phyloP scores from a whole-genome alignment of 805 yeast species.

The Metschnikowia lunata region DNA sequence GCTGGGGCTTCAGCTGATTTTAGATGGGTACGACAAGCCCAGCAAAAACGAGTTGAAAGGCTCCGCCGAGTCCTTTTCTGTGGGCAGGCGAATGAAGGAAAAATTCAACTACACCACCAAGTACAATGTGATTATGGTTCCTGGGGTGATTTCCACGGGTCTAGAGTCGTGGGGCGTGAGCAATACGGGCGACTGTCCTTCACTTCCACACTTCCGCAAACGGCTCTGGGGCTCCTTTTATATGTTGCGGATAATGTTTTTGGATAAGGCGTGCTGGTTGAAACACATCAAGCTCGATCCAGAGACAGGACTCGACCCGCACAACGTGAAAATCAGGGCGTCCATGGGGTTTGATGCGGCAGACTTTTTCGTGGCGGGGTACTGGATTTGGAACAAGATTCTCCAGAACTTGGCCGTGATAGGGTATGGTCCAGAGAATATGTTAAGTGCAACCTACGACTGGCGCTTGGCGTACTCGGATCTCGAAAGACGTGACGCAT shows the following conservation, averaged over 20 bases:
- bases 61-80: constrained; percentile 80
- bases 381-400: constrained; percentile 98
- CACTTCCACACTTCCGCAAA: constrained; percentile 80
- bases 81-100: constrained; percentile 63
- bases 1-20: constrained; percentile 50
- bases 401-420: constrained; percentile 91
- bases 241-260: constrained; percentile 87
- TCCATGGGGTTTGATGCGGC: constrained; percentile 97
- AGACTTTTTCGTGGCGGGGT: constrained; percentile 94
- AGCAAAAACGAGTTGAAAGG: constrained; percentile 38
- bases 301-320: constrained; percentile 90
- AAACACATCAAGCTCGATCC: constrained; percentile 86
- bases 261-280: constrained; percentile 92
- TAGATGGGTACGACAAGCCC: constrained; percentile 50
- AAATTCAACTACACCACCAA: constrained; percentile 48
- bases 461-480: constrained; percentile 93
- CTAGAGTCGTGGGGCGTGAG: constrained; percentile 87
- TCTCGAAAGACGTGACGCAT: constrained; percentile 80
- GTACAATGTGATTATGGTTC: constrained; percentile 85
- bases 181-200: constrained; percentile 70
- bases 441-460: constrained; percentile 90
- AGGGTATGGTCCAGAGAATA: constrained; percentile 88
- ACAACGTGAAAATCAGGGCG: constrained; percentile 73
- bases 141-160: constrained; percentile 95
- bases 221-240: constrained; percentile 96